Conservation (phyloP, 1,139 yeast species). For the Geotrichum bryndzae region DNA sequence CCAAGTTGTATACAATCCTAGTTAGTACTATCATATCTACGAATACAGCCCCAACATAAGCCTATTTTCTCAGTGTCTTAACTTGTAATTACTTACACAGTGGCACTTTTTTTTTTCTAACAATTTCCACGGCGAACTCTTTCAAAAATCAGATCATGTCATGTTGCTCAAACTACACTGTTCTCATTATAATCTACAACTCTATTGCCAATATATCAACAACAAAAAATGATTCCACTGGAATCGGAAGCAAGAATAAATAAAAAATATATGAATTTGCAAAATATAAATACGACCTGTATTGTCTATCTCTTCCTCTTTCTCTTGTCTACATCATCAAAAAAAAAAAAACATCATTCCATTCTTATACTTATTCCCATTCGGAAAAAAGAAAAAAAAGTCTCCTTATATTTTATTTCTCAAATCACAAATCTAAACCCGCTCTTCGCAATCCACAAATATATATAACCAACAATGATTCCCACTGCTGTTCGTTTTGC, state of each 20-base stretch:
- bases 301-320: neutral
- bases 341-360: neutral
- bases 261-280: neutral
- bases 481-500: conserved; percentile 14
- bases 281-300: conserved; percentile 2
- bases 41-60: no score
- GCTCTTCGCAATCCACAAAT: neutral
- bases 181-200: no score
- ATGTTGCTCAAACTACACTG: no score
- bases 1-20: no score
- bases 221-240: neutral
- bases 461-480: conserved; percentile 6
- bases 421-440: neutral
- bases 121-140: no score
- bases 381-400: neutral
- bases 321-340: neutral
- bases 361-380: neutral
- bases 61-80: no score
- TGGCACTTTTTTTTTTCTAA: no score
- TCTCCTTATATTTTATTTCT: neutral
- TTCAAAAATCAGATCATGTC: no score
- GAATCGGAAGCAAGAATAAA: neutral
- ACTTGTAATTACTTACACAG: no score
- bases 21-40: no score
- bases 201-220: neutral